A percentile compares a stretch with the other conserved stretches of the same genome.
These are phyloP conservation scores for Xylaria cubensis DNA, from an alignment of 495 filamentous ascomycete genomes.

Conservation along the genomic window DNA sequence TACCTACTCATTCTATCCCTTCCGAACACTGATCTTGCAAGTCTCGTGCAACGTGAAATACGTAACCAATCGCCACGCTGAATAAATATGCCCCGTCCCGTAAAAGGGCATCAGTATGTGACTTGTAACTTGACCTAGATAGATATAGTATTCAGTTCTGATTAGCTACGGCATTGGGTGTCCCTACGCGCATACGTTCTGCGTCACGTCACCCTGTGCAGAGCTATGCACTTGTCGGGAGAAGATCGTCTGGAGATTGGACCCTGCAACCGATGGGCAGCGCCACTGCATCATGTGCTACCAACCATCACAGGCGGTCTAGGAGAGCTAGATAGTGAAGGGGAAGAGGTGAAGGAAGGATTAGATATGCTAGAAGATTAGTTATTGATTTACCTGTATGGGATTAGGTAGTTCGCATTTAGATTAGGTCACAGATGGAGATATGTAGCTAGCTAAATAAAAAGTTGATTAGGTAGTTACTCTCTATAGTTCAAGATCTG, in stretches of 20 bases:
- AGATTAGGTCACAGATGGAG: neutral
- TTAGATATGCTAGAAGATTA: neutral
- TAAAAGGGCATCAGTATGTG: too few species aligned
- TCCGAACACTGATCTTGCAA: neutral
- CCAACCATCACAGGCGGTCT: neutral
- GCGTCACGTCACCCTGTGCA: neutral
- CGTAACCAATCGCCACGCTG: neutral
- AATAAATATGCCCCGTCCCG: neutral
- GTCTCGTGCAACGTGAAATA: neutral
- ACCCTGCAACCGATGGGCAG: neutral
- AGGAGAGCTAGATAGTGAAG: neutral
- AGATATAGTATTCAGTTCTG: too few species aligned
- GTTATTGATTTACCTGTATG: neutral
- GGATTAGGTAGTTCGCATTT: neutral
- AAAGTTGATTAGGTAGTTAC: too few species aligned
- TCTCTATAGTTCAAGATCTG: neutral
- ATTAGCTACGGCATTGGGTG: neutral
- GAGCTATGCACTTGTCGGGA: neutral
- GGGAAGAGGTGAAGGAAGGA: neutral
- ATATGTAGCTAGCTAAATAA: neutral
- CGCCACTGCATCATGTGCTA: slow-evolving; percentile 4
- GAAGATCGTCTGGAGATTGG: neutral
- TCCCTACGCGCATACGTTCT: neutral
- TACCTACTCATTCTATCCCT: neutral
- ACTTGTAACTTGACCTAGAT: neutral